A percentile compares a stretch with the other conserved stretches of the same genome.
These are phyloP conservation scores for Phanerochaete sordida DNA, from an alignment of 768 basidiomycete genomes.

Conservation along the genomic window DNA sequence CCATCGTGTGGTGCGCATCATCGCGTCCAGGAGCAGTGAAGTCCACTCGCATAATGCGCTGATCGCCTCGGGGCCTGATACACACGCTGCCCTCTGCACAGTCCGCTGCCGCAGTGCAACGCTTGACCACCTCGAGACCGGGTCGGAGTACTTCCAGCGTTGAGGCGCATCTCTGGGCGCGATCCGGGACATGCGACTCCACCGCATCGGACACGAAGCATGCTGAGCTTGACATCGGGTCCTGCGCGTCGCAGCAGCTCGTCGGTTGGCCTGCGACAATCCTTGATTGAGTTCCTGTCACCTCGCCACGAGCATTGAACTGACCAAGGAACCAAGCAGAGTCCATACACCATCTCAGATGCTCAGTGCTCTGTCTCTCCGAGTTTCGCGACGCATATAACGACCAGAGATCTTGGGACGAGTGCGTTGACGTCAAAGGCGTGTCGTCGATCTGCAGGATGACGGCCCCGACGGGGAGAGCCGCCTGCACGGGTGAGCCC, in stretches of 20 bases:
- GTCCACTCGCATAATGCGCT: constrained; percentile 3
- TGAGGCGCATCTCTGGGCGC: background rate
- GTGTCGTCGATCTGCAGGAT: constrained; percentile 67
- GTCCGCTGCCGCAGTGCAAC: background rate
- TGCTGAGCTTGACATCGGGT: background rate
- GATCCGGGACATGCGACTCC: background rate
- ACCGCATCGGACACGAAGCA: background rate
- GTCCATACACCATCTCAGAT: constrained; percentile 62
- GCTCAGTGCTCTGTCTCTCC: background rate
- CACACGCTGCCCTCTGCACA: constrained; percentile 3
- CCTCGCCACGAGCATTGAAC: background rate
- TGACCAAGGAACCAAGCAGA: constrained; percentile 28
- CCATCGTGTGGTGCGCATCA: constrained; percentile 32
- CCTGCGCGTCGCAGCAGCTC: background rate
- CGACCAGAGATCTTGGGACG: constrained; percentile 41
- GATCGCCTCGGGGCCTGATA: background rate
- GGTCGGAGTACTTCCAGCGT: constrained; percentile 1
- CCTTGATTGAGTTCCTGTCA: background rate
- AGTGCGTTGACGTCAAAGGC: constrained; percentile 31
- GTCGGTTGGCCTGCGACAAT: background rate
- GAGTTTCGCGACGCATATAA: constrained; percentile 33
- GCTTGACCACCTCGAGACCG: background rate
- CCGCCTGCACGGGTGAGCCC: constrained; percentile 57
- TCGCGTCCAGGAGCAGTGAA: constrained; percentile 9
- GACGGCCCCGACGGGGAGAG: constrained; percentile 55